Conservation (phyloP, 257 asterid species). For the Solanum chilense region DNA sequence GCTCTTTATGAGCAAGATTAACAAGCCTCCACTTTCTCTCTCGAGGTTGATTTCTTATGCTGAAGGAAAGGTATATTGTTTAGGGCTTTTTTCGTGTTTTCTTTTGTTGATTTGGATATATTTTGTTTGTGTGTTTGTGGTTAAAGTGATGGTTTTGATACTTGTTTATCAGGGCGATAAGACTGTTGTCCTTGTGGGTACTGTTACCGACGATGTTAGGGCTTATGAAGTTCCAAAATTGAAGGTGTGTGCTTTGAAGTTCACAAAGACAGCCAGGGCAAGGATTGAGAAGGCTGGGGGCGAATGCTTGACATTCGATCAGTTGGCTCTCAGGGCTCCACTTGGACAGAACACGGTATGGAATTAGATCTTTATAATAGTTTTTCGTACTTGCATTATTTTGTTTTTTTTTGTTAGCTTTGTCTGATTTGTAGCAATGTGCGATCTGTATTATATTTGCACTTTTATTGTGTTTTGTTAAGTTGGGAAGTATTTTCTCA, state of each 20-base stretch:
- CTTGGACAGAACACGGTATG: conserved; percentile 93
- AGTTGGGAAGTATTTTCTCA: too few species aligned
- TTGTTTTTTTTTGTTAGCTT: neutral
- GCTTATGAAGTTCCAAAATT: conserved; percentile 24
- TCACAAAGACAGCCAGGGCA: conserved; percentile 78
- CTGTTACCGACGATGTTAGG: conserved; percentile 32
- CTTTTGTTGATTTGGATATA: neutral
- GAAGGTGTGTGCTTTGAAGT: conserved; percentile 37
- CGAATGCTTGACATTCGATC: conserved; percentile 88
- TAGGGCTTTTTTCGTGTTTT: neutral
- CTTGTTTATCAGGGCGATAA: conserved; percentile 16
- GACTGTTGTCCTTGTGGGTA: conserved; percentile 35
- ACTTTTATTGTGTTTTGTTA: neutral
- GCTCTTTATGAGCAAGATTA: conserved; percentile 80
- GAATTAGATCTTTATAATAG: neutral
- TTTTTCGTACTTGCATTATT: neutral
- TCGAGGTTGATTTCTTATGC: conserved; percentile 56
- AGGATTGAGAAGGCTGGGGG: conserved; percentile 98
- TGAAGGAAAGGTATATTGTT: conserved; percentile 51
- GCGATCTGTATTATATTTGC: neutral
- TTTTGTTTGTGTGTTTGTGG: neutral
- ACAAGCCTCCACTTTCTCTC: conserved; percentile 82
- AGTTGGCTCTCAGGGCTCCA: conserved; percentile 92
- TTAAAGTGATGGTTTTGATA: neutral
- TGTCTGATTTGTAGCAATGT: neutral